Conservation (phyloP, 495 filamentous ascomycete species). For the Neurospora sp. region DNA sequence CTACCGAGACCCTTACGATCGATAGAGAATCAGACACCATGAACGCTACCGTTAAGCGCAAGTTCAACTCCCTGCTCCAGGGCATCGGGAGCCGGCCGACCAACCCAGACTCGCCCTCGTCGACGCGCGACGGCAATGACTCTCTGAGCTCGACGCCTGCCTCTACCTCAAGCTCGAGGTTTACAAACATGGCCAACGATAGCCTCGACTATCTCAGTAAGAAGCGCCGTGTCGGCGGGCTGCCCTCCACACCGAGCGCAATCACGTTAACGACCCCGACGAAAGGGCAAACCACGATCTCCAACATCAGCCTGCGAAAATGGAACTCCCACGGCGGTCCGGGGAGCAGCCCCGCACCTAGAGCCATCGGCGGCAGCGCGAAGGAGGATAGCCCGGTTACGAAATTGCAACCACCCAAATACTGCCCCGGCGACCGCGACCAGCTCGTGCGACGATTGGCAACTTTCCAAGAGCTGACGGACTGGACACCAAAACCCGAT, state of each 20-base stretch:
- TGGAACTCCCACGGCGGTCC: conserved; percentile 16
- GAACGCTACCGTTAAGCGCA: conserved; percentile 46
- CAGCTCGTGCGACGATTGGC: conserved; percentile 73
- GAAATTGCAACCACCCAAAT: conserved; percentile 25
- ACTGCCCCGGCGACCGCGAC: conserved; percentile 74
- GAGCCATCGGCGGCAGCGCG: neutral
- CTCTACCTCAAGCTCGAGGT: conserved; percentile 9
- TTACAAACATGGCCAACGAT: conserved; percentile 13
- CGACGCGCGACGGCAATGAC: neutral
- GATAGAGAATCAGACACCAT: conserved; percentile 17
- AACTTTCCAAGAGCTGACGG: conserved; percentile 80
- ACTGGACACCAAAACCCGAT: conserved; percentile 77
- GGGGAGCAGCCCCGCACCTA: neutral
- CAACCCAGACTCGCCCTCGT: conserved; percentile 13
- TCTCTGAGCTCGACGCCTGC: neutral
- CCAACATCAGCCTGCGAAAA: conserved; percentile 34
- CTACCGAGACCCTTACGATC: neutral
- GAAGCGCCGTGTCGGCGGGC: conserved; percentile 35
- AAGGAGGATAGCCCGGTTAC: neutral
- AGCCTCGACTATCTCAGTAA: conserved; percentile 30
- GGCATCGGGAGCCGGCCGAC: conserved; percentile 34
- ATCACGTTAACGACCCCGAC: conserved; percentile 10
- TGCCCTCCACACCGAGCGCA: conserved; percentile 9
- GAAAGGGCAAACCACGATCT: conserved; percentile 24
- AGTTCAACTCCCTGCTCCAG: conserved; percentile 47